Conservation (phyloP, 2,329 filamentous ascomycete genomes). For the Bipolaris gigantea region DNA sequence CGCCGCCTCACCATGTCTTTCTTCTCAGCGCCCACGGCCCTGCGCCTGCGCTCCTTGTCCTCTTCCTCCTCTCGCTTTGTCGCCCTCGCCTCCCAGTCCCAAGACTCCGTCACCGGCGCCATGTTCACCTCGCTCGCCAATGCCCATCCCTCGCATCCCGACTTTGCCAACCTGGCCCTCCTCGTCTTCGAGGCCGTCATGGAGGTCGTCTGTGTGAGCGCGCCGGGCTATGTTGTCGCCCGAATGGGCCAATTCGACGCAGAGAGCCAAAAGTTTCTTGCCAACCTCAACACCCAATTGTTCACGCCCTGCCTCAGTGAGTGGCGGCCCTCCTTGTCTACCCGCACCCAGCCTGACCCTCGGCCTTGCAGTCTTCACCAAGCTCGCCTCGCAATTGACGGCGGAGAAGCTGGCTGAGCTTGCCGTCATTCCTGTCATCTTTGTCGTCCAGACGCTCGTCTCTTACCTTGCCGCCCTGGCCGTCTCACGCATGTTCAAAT, state of each 20-base stretch:
- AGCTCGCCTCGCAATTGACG: constrained; percentile 90
- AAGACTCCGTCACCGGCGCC: constrained; percentile 34
- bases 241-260: constrained; percentile 90
- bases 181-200: constrained; percentile 94
- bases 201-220: constrained; percentile 90
- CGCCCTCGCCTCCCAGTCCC: constrained; percentile 40
- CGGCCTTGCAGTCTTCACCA: constrained; percentile 76
- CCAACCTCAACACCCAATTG: constrained; percentile 92
- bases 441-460: constrained; percentile 81
- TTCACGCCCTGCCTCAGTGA: constrained; percentile 96
- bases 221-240: constrained; percentile 92
- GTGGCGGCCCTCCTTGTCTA: constrained; percentile 1
- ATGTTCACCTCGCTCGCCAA: constrained; percentile 37
- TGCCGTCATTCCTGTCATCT: constrained; percentile 93
- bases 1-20: constrained; percentile 32
- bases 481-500: constrained; percentile 75
- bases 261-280: constrained; percentile 93
- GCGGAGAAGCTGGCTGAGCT: constrained; percentile 88
- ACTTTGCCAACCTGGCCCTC: constrained; percentile 69
- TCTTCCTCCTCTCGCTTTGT: constrained; percentile 29
- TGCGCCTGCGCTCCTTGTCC: constrained; percentile 41
- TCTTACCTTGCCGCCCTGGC: constrained; percentile 76
- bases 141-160: constrained; percentile 58
- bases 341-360: constrained; percentile 9
- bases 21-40: constrained; percentile 36